Evolutionary conservation across 257 asterid genomes (phyloP).

Genomic region (Plantago elongata): DNA sequence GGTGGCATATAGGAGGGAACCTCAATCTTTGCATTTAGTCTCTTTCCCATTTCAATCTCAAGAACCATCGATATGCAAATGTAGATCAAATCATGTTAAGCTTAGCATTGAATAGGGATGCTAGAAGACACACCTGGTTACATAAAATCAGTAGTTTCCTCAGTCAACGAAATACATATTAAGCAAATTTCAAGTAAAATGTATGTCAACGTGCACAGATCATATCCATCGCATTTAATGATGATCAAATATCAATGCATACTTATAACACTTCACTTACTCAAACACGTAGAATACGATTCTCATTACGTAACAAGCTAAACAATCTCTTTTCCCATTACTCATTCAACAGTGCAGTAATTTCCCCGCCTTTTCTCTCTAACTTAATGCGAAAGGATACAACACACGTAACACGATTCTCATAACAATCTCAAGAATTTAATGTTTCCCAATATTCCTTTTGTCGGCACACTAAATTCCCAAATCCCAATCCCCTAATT

Average conservation of each 20-base stretch:
- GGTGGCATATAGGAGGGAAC: conserved; percentile 22
- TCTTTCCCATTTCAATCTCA: conserved; percentile 15
- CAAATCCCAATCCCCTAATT: too few relatives aligned
- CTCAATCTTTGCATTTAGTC: conserved; percentile 23
- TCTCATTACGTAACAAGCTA: too few relatives aligned
- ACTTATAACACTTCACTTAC: too few relatives aligned
- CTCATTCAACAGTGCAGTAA: too few relatives aligned
- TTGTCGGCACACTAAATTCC: too few relatives aligned
- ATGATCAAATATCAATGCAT: background rate
- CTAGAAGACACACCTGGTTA: conserved; percentile 19
- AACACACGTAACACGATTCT: too few relatives aligned
- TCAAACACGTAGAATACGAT: too few relatives aligned
- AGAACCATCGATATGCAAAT: conserved; percentile 19
- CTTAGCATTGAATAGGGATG: background rate
- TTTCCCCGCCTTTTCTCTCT: too few relatives aligned
- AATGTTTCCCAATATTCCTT: too few relatives aligned
- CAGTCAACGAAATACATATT: background rate
- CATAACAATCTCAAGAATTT: too few relatives aligned
- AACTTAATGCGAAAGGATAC: too few relatives aligned
- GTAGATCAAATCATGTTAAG: conserved; percentile 8
- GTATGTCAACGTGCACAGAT: background rate
- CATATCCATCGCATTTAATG: background rate
- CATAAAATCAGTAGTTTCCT: background rate
- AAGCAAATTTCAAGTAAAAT: background rate
- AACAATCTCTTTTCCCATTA: too few relatives aligned